Evolutionary conservation across 2,329 filamentous ascomycete genomes (phyloP).

Genomic region (Lecanicillium sp.): DNA sequence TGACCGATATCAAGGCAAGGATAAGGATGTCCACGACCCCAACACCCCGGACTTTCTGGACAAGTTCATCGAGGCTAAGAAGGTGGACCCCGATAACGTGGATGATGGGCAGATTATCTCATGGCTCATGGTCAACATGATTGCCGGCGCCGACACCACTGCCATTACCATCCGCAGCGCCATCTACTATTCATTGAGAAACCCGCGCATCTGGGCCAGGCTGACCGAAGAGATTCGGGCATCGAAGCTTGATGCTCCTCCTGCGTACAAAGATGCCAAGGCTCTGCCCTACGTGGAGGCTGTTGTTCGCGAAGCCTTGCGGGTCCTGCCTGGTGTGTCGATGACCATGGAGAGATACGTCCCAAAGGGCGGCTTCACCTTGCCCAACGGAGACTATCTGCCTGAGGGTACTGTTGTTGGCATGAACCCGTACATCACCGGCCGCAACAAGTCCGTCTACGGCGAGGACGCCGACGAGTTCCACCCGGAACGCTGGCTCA

Average conservation of each 20-base stretch:
- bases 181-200: constrained; percentile 15
- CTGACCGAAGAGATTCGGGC: constrained; percentile 12
- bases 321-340: constrained; percentile 34
- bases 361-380: constrained; percentile 24
- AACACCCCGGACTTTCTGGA: constrained; percentile 27
- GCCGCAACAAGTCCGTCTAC: constrained; percentile 27
- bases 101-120: constrained; percentile 26
- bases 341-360: constrained; percentile 37
- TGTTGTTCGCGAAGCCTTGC: constrained; percentile 37
- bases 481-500: too few relatives aligned
- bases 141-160: constrained; percentile 17
- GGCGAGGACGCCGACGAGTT: constrained; percentile 34
- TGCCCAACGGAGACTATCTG: constrained; percentile 21
- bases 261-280: constrained; percentile 12
- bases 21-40: constrained; percentile 17
- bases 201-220: constrained; percentile 12
- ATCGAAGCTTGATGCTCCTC: constrained; percentile 6
- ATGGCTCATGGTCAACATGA: constrained; percentile 24
- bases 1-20: constrained; percentile 19
- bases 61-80: constrained; percentile 31
- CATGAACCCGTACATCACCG: constrained; percentile 26
- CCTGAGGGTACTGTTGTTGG: constrained; percentile 24
- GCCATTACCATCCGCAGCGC: constrained; percentile 16
- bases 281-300: constrained; percentile 28
- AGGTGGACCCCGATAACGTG: constrained; percentile 29